These are phyloP conservation scores for Hypoxylon sp. DNA, from an alignment of 2,329 filamentous ascomycete genomes.

Conservation along the genomic window DNA sequence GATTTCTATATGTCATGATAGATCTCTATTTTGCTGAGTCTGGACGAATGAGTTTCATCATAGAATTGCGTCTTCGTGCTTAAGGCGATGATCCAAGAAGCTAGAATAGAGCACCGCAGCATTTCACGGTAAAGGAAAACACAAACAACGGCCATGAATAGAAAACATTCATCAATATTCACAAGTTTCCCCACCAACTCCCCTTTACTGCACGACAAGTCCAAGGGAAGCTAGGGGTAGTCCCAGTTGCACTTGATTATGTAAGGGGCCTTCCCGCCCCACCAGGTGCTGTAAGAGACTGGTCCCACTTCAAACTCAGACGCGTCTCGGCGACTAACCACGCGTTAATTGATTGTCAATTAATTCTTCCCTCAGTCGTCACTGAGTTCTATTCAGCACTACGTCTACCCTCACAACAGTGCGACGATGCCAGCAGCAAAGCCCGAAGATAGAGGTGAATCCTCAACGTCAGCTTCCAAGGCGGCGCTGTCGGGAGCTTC, in stretches of 20 bases:
- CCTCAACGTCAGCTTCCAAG: slow-evolving; percentile 72
- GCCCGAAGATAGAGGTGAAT: slow-evolving; percentile 70
- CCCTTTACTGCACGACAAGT: background rate
- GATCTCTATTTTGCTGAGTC: slow-evolving; percentile 11
- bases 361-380: no score
- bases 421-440: slow-evolving; percentile 65
- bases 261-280: background rate
- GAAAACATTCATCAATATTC: background rate
- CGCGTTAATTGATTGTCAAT: slow-evolving; percentile 43
- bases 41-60: background rate
- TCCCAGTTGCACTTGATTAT: background rate
- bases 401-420: background rate
- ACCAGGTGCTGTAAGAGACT: background rate
- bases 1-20: slow-evolving; percentile 18
- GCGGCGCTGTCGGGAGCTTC: slow-evolving; percentile 66
- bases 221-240: background rate
- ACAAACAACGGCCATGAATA: background rate
- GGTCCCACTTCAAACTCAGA: slow-evolving; percentile 26
- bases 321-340: slow-evolving; percentile 46
- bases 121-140: background rate
- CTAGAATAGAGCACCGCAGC: background rate
- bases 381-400: background rate
- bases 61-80: slow-evolving; percentile 1
- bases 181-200: background rate
- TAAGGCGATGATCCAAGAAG: background rate